These are phyloP conservation scores for Grammothele lineata DNA, from an alignment of 768 basidiomycete genomes.

Conservation along the genomic window DNA sequence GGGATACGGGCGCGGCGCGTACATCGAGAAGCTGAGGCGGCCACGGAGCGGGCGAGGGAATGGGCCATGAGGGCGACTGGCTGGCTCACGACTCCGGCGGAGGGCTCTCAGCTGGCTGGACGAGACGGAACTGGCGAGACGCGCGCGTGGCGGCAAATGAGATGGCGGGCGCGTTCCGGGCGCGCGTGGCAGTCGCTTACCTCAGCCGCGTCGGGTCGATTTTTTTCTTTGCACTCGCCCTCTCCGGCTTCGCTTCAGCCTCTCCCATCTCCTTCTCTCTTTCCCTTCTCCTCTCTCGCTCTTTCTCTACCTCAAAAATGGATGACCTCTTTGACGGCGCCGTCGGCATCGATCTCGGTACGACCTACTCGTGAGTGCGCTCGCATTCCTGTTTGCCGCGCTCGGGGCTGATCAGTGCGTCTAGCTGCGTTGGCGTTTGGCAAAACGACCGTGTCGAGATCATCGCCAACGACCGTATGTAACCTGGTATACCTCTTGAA, in stretches of 20 bases:
- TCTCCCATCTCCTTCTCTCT: slow-evolving; percentile 12
- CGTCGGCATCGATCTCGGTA: slow-evolving; percentile 95
- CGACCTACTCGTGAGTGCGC: slow-evolving; percentile 84
- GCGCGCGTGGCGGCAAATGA: slow-evolving; percentile 28
- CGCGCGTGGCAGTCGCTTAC: slow-evolving; percentile 39
- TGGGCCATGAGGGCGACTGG: slow-evolving; percentile 18
- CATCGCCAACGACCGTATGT: slow-evolving; percentile 94
- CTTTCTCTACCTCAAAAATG: slow-evolving; percentile 52
- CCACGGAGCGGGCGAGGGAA: slow-evolving; percentile 18
- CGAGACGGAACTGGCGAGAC: slow-evolving; percentile 12
- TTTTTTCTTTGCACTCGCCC: slow-evolving; percentile 32
- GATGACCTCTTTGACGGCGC: slow-evolving; percentile 95
- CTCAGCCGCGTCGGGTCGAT: slow-evolving; percentile 42
- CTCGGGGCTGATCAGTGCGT: slow-evolving; percentile 19
- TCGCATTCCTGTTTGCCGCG: not conserved
- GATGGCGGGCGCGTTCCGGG: slow-evolving; percentile 16
- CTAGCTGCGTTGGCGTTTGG: slow-evolving; percentile 97
- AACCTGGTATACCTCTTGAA: slow-evolving; percentile 22
- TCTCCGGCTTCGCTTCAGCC: slow-evolving; percentile 15
- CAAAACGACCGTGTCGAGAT: slow-evolving; percentile 99
- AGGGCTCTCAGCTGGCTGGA: not conserved
- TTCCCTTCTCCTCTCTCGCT: slow-evolving; percentile 31
- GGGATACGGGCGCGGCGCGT: slow-evolving; percentile 4
- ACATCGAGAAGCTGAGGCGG: slow-evolving; percentile 18
- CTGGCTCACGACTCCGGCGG: too few species aligned